These are phyloP conservation scores for Nannochloropsis oceanica DNA, from an alignment of 108 stramenopile species.

Conservation along the genomic window DNA sequence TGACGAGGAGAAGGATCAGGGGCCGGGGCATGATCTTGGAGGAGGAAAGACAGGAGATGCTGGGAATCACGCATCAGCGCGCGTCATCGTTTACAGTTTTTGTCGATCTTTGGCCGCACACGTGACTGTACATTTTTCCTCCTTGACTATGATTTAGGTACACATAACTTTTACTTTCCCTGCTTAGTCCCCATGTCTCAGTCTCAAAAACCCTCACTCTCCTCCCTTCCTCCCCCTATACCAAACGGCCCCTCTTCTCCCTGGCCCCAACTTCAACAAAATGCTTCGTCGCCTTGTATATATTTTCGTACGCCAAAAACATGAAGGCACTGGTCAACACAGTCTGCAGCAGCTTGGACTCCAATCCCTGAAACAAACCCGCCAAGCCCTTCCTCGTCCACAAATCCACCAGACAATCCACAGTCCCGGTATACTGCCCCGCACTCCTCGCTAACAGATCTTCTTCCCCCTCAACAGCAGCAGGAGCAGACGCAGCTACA, in stretches of 20 bases:
- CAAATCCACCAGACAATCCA: conserved; percentile 52
- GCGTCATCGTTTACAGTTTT: too few relatives aligned
- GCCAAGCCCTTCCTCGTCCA: conserved; percentile 47
- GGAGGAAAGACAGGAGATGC: too few relatives aligned
- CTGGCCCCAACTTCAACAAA: neutral
- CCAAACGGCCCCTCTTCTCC: neutral
- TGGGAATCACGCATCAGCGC: too few relatives aligned
- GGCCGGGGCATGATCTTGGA: too few relatives aligned
- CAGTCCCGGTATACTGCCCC: conserved; percentile 41
- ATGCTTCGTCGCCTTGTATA: conserved; percentile 5
- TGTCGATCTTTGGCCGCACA: too few relatives aligned
- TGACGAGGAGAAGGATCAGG: too few relatives aligned
- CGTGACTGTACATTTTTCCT: too few relatives aligned
- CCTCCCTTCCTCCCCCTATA: too few relatives aligned
- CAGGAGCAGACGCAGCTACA: neutral
- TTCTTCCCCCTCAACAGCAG: neutral
- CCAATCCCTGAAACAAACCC: conserved; percentile 66
- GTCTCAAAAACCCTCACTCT: too few relatives aligned
- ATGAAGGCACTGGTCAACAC: conserved; percentile 49
- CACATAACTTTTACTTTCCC: too few relatives aligned
- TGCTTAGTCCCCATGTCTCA: too few relatives aligned
- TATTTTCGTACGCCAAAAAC: conserved; percentile 78
- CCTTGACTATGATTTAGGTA: too few relatives aligned
- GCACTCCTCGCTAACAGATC: neutral
- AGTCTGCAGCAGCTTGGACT: conserved; percentile 72